A percentile compares a stretch with the other conserved stretches of the same genome.
Evolutionary conservation across 495 filamentous ascomycete genomes (phyloP).

Genomic region (Evansstolkia leycettana): DNA sequence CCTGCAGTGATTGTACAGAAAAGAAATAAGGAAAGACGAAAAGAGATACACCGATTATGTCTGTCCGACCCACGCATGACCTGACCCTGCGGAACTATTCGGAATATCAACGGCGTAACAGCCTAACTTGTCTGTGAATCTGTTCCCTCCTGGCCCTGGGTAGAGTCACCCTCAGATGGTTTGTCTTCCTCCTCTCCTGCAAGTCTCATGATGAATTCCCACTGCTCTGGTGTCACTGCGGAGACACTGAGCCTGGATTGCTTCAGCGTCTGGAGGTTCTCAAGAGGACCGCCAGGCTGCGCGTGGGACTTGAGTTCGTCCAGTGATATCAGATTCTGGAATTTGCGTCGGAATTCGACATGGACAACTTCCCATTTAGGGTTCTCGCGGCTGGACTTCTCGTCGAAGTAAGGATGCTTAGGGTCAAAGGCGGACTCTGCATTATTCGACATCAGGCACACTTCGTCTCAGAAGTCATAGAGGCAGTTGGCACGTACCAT

Average conservation of each 20-base stretch:
- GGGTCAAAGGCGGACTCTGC: conserved; percentile 72
- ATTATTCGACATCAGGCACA: background rate
- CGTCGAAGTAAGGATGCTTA: conserved; percentile 70
- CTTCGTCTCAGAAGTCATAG: background rate
- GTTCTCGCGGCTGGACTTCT: conserved; percentile 55
- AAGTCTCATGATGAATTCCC: conserved; percentile 61
- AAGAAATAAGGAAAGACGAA: conserved; percentile 1
- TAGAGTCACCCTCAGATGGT: conserved; percentile 2
- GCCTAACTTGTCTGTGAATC: too few species aligned
- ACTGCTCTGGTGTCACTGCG: conserved; percentile 58
- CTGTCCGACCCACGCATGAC: background rate
- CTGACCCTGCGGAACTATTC: too few species aligned
- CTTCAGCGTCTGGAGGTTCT: conserved; percentile 73
- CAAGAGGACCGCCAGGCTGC: conserved; percentile 49
- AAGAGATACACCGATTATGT: background rate
- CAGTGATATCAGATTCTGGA: conserved; percentile 57
- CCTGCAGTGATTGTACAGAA: conserved; percentile 8
- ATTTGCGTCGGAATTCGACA: conserved; percentile 74
- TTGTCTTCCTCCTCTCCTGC: conserved; percentile 11
- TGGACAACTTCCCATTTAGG: conserved; percentile 86
- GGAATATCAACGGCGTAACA: too few species aligned
- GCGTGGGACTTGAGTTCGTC: conserved; percentile 56
- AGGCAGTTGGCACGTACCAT: conserved; percentile 42
- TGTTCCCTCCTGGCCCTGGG: background rate
- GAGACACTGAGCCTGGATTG: conserved; percentile 74